Evolutionary conservation across 2,329 filamentous ascomycete genomes (phyloP).

Genomic region (Stachybotrys echinatus): DNA sequence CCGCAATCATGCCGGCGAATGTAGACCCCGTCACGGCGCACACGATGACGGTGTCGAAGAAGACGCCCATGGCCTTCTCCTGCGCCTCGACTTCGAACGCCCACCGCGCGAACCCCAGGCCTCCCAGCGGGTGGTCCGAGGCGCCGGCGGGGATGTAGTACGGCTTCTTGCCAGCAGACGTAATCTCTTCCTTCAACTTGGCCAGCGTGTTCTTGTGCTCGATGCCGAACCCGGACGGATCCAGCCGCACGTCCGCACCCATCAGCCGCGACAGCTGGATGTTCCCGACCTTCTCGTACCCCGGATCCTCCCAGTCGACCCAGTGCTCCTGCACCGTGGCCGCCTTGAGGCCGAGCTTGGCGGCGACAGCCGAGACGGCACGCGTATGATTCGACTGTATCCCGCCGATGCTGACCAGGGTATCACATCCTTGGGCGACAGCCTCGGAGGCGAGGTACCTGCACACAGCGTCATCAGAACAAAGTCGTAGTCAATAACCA

Average conservation of each 20-base stretch:
- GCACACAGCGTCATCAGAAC: neutral
- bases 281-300: slow-evolving; percentile 63
- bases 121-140: slow-evolving; percentile 64
- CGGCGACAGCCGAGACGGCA: slow-evolving; percentile 58
- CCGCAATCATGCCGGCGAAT: slow-evolving; percentile 66
- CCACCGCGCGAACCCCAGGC: slow-evolving; percentile 66
- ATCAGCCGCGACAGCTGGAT: slow-evolving; percentile 65
- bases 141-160: slow-evolving; percentile 71
- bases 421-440: slow-evolving; percentile 49
- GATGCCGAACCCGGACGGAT: slow-evolving; percentile 59
- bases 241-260: slow-evolving; percentile 58
- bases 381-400: slow-evolving; percentile 68
- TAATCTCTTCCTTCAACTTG: slow-evolving; percentile 47
- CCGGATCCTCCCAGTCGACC: slow-evolving; percentile 56
- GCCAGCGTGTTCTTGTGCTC: slow-evolving; percentile 60
- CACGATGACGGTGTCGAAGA: slow-evolving; percentile 64
- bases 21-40: slow-evolving; percentile 69
- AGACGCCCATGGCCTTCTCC: slow-evolving; percentile 54
- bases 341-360: slow-evolving; percentile 49
- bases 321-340: slow-evolving; percentile 60
- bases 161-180: slow-evolving; percentile 49
- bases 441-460: slow-evolving; percentile 63
- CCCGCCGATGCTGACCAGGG: slow-evolving; percentile 62
- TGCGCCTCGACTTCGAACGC: slow-evolving; percentile 63
- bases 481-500: too few species aligned